Evolutionary conservation across 2,329 filamentous ascomycete species (phyloP), one percentile per base, ranked within the genome.

Genomic region (Escovopsis sp.): DNA sequence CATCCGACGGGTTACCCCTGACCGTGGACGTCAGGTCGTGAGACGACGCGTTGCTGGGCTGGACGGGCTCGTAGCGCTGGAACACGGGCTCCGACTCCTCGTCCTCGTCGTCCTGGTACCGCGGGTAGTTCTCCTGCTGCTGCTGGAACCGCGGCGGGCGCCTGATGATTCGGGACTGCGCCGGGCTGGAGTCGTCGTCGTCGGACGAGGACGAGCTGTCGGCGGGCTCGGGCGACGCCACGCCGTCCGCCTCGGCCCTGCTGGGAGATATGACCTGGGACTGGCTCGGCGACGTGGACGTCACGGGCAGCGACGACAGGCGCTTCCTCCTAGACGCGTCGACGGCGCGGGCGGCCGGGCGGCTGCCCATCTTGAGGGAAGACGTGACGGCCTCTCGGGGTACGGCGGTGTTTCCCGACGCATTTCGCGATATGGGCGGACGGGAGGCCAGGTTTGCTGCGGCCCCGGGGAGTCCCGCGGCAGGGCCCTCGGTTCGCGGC

Each of bases 121-220:
- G 62, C 37, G 51, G 52, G 27, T 64, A 65, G 5, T 51, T 52
- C 7, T 32, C 13, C n/a, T 53, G 55, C n/a, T 67, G 62, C 37
- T 51, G 52, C 39, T 67, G 62, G 43, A 69, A 74, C 15, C 71
- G 65, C 10, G 74, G 73, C 3, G 74, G 74, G 2, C 74, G 69
- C 16, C 71, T 70, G 51, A 77, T 76, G 47, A 77, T 76, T 43
- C 73, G 66, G 12, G 72, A 77, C 51, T 76, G 69, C 4, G 68
- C 72, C 0, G 71, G 70, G 46, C 65, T 67, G 1, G 70, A 74
- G 25, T 64, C 67, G 25, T 69, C 67, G 25, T 69, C 65, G 1
- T 69, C 67, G 4, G 68, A 70, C 5, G 58, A 45, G 39, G 55
- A 42, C 11, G 64, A 56, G 53, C 62, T 58, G 14, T 66, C 63